Base-by-base conservation (phyloP, 345 rosid genomes). In the Cardamine occulta region DNA sequence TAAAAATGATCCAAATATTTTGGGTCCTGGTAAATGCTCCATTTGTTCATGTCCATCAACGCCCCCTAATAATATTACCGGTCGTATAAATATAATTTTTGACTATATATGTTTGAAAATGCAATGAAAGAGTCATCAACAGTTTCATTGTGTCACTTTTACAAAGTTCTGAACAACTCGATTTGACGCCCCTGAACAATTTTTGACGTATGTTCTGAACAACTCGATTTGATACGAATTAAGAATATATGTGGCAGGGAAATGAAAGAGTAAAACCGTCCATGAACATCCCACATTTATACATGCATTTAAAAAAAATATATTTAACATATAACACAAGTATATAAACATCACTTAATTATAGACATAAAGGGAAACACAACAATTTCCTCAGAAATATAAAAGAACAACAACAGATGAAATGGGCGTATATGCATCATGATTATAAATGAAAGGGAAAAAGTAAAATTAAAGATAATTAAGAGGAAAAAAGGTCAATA, bases 341-440 rank as follows among this genome's bases (percentile, higher is more conserved):
- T 42, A 62, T 76, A 35, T 18, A 57, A 62, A 62, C 70, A 68
- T 1, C 57, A 76, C 58, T 63, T 55, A 63, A 31, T 63, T 70
- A 55, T 63, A 44, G 39, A 63, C 75, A 54, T 17, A 55, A 70
- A 63, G 26, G 26, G 10, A 63, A 70, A 63, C 58, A 70, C 71
- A 63, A 70, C 21, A 62, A 34, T 40, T 42, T 76, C 26, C 63
- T 11, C 45, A 77, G 37, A 63, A 45, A 54, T 44, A 70, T 63
- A 32, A 70, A 70, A 55, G 35, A 64, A 76, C 18, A 75, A 28
- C 68, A 76, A 77, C 54, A 77, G 3, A 63, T 17, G 58, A 70
- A 68, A 56, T 69, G 45, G 35, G 13, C 71, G 12, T 70, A 55
- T 70, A 77, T 70, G 75, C 63, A 69, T 69, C 71, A 44, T 70